Conservation (phyloP, 805 yeast genomes). For the Teunomyces panamensis region DNA sequence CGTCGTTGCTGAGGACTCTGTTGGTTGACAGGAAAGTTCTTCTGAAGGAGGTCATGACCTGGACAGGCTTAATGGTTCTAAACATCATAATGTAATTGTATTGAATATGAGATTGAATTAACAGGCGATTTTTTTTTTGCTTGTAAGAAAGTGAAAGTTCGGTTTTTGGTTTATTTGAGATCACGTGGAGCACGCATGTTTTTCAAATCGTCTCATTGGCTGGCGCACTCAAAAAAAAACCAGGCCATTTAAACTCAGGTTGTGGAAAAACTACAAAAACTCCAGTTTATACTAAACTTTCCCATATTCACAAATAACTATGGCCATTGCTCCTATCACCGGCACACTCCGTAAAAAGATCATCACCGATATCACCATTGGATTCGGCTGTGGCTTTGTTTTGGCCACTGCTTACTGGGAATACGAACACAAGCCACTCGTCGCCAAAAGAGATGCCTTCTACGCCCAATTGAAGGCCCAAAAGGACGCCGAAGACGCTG, state of each 20-base stretch:
- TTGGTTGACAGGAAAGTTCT: constrained; percentile 49
- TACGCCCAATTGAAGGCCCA: constrained; percentile 75
- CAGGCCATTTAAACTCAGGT: not conserved
- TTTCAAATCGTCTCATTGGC: constrained; percentile 4
- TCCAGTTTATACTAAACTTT: not conserved
- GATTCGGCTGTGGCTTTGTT: constrained; percentile 58
- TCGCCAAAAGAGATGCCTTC: constrained; percentile 78
- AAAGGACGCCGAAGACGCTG: constrained; percentile 58
- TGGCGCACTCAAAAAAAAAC: not conserved
- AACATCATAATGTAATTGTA: constrained; percentile 4
- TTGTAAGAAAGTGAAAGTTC: not conserved
- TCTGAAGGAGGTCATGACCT: constrained; percentile 10
- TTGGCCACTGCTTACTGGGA: constrained; percentile 74
- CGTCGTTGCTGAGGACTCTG: constrained; percentile 27
- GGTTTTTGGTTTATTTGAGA: not conserved
- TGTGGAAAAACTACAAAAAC: not conserved
- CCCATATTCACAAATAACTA: constrained; percentile 19
- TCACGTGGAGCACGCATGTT: not conserved
- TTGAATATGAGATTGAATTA: not conserved
- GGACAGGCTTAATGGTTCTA: constrained; percentile 16
- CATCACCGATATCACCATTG: constrained; percentile 72
- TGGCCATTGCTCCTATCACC: constrained; percentile 83
- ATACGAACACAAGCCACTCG: constrained; percentile 76
- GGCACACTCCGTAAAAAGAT: constrained; percentile 82
- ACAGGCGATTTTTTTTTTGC: not conserved